Evolutionary conservation across 305 asterid genomes (phyloP), one percentile per base, ranked within the genome.

Genomic region (Fraxinus latifolia): DNA sequence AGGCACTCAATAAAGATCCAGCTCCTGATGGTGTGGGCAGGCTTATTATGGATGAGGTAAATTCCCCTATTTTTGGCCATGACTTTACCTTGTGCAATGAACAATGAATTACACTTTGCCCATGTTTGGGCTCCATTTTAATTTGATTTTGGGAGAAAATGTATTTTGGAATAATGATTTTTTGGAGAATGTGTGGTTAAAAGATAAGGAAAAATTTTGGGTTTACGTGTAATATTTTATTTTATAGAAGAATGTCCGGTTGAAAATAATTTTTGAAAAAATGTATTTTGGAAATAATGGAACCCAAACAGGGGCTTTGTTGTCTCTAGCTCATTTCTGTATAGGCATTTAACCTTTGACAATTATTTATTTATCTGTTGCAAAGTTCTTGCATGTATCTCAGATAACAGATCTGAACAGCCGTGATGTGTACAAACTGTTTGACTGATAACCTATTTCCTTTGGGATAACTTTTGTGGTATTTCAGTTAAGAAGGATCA

Each of bases 21-120:
- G 84, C 94, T 60, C 90, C 95, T 36, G 93, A 86, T 85, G 93
- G 94, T 37, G 95, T 96, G 81, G 97, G 93, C 82, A 88, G 91
- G 88, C 93, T 86, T 72, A 92, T 96, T 76, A 88, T 31, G 83
- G 99, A 96, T 60, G 99, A 96, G 98, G 99, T 95, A 83, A 21
- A 77, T 70, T 71, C 77, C 67, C 80, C 77, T 37, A 50, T 80
- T 74, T 80, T 75, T 62, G 31, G n/a, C 53, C 67, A 47, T 75
- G 77, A 53, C 55, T 83, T 77, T 80, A 44, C 81, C 79, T 79
- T 3, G 39, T 81, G 67, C 76, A 31, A 11, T 67, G 19, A 67
- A 55, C 37, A 65, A 37, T 72, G 80, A 74, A 60, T 67, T 53
- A 44, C 72, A 42, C 81, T 47, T 83, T 42, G 50, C 50, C 50